Conservation (phyloP, 1,284 basidiomycete genomes). For the Ustilago cynodontis region DNA sequence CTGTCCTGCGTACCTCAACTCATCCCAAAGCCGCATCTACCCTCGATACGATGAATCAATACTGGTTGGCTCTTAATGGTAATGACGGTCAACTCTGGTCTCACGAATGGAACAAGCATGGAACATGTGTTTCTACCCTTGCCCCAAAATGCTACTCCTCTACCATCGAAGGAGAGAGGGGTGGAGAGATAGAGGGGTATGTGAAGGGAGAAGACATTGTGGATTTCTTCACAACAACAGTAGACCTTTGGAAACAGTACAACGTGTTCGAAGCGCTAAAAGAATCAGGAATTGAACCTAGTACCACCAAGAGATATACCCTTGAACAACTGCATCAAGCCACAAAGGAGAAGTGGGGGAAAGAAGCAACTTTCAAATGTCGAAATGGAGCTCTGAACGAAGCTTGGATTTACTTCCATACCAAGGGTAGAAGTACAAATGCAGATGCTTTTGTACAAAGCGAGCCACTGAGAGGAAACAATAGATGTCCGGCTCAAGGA, state of each 20-base stretch:
- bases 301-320: slow-evolving; percentile 22
- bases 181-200: not conserved
- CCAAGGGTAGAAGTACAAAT: slow-evolving; percentile 25
- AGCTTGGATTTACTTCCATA: slow-evolving; percentile 51
- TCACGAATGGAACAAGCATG: slow-evolving; percentile 58
- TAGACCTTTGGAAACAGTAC: slow-evolving; percentile 34
- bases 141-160: slow-evolving; percentile 40
- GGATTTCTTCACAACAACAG: slow-evolving; percentile 53
- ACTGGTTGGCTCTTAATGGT: slow-evolving; percentile 52
- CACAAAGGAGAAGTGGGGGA: slow-evolving; percentile 23
- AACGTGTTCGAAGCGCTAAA: slow-evolving; percentile 38
- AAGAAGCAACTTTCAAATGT: slow-evolving; percentile 41
- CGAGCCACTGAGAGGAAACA: slow-evolving; percentile 39
- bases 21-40: slow-evolving; percentile 20
- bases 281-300: slow-evolving; percentile 34
- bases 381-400: slow-evolving; percentile 39
- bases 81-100: slow-evolving; percentile 44
- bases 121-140: slow-evolving; percentile 53
- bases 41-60: slow-evolving; percentile 56
- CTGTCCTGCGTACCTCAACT: slow-evolving; percentile 18
- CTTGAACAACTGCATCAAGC: slow-evolving; percentile 32
- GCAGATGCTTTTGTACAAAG: slow-evolving; percentile 29
- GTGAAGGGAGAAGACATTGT: slow-evolving; percentile 39
- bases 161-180: not conserved
- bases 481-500: slow-evolving; percentile 33